A percentile compares a stretch with the other conserved stretches of the same genome.
Conservation (phyloP, 371 early-diverging fungal species). For the Saksenaea vasiformis region DNA sequence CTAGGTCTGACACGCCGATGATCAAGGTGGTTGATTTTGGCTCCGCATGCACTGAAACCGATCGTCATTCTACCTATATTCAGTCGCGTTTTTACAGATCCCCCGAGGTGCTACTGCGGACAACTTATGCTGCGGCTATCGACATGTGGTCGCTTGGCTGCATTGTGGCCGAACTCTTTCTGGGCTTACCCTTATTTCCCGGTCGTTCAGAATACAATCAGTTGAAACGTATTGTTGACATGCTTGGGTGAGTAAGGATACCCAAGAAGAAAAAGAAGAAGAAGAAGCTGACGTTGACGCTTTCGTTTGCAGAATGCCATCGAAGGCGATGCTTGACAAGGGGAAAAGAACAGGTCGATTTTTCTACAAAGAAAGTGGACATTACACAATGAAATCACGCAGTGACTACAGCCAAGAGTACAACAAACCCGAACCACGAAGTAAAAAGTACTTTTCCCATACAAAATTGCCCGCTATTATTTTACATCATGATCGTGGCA, state of each 20-base stretch:
- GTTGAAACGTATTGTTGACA: constrained; percentile 82
- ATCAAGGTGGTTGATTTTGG: constrained; percentile 99
- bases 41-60: constrained; percentile 87
- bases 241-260: constrained; percentile 78
- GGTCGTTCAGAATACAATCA: constrained; percentile 92
- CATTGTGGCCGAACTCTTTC: constrained; percentile 96
- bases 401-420: constrained; percentile 76
- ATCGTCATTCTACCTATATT: constrained; percentile 90
- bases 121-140: constrained; percentile 88
- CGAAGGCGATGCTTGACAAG: constrained; percentile 80
- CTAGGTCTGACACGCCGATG: constrained; percentile 68
- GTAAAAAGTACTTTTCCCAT: constrained; percentile 79
- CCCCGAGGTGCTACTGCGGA: constrained; percentile 94
- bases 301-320: constrained; percentile 54
- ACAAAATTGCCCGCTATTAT: constrained; percentile 76
- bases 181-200: constrained; percentile 91
- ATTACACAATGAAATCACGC: constrained; percentile 74
- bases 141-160: constrained; percentile 99
- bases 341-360: constrained; percentile 76
- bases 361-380: constrained; percentile 54
- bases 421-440: constrained; percentile 66
- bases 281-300: background rate
- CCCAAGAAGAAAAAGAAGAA: too few relatives aligned
- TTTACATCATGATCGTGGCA: constrained; percentile 46
- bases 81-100: constrained; percentile 97